Conservation (phyloP, 2,329 filamentous ascomycete species). For the Arthroderma uncinatum region DNA sequence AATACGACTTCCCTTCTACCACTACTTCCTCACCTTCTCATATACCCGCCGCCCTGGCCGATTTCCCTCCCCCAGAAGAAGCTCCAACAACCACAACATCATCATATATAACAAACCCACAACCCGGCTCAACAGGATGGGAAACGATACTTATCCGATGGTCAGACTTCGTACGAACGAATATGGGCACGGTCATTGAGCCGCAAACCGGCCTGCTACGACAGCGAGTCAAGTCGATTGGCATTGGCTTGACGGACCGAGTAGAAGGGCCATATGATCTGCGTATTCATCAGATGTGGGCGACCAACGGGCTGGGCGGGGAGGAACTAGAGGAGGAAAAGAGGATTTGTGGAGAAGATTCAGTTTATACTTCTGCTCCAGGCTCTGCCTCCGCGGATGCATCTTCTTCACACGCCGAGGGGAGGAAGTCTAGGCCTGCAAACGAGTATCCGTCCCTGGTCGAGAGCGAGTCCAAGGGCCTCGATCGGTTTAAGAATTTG, state of each 20-base stretch:
- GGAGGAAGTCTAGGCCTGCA: neutral
- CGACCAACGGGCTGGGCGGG: slow-evolving; percentile 58
- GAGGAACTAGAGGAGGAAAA: slow-evolving; percentile 32
- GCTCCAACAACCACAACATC: slow-evolving; percentile 19
- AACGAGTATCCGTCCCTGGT: slow-evolving; percentile 10
- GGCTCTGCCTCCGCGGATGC: neutral
- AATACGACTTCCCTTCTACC: slow-evolving; percentile 5
- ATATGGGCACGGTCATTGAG: slow-evolving; percentile 82
- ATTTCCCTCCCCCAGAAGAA: slow-evolving; percentile 28
- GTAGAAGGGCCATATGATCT: slow-evolving; percentile 82
- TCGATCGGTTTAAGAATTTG: slow-evolving; percentile 24
- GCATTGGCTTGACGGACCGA: slow-evolving; percentile 79
- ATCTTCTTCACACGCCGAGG: neutral
- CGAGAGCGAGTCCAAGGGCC: slow-evolving; percentile 13
- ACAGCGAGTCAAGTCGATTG: slow-evolving; percentile 74
- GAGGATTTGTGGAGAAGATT: slow-evolving; percentile 31
- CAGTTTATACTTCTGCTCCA: slow-evolving; percentile 24
- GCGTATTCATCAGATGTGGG: slow-evolving; percentile 77
- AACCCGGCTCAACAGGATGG: slow-evolving; percentile 59
- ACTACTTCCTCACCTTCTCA: slow-evolving; percentile 7
- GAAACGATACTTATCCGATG: slow-evolving; percentile 89
- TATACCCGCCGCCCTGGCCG: slow-evolving; percentile 29
- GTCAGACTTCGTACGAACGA: slow-evolving; percentile 89
- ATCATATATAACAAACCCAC: slow-evolving; percentile 19
- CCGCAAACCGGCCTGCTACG: slow-evolving; percentile 82